phyloP scores from a whole-genome alignment of 2,329 filamentous ascomycete genomes.

The Neofusicoccum kwambonambiense region DNA sequence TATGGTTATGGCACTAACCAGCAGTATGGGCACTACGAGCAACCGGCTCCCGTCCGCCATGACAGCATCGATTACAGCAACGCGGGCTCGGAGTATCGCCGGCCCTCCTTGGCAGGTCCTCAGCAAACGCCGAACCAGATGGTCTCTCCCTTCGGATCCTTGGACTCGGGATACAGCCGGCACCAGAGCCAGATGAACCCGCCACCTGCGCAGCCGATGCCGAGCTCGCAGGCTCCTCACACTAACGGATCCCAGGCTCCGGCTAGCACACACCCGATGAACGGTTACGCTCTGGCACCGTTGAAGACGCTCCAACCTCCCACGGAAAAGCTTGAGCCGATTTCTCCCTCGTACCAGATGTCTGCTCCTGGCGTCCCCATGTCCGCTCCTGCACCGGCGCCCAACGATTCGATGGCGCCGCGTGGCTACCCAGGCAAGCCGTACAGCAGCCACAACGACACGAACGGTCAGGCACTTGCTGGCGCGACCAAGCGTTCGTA shows the following conservation, averaged over 20 bases:
- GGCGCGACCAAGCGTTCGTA: constrained; percentile 47
- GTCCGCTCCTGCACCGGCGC: constrained; percentile 10
- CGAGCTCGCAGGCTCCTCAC: constrained; percentile 34
- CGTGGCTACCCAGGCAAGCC: constrained; percentile 25
- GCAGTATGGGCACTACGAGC: constrained; percentile 39
- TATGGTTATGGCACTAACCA: constrained; percentile 41
- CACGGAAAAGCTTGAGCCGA: constrained; percentile 40
- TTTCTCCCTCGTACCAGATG: constrained; percentile 45
- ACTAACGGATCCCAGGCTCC: constrained; percentile 18
- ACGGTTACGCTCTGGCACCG: constrained; percentile 41
- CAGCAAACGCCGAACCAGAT: constrained; percentile 31
- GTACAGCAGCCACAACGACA: constrained; percentile 16
- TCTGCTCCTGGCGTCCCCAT: constrained; percentile 26
- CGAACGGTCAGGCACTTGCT: constrained; percentile 22
- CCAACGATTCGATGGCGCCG: constrained; percentile 16
- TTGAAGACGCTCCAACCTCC: constrained; percentile 41
- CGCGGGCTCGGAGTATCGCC: constrained; percentile 39
- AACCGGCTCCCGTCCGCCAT: constrained; percentile 35
- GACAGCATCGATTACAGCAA: constrained; percentile 41
- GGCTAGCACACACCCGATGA: constrained; percentile 27
- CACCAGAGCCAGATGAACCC: constrained; percentile 36
- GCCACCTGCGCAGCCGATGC: constrained; percentile 26
- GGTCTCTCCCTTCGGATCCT: constrained; percentile 33
- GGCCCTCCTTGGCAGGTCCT: constrained; percentile 37
- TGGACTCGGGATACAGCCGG: constrained; percentile 37